Evolutionary conservation across 805 yeast species (phyloP).

Genomic region (Sungouiozyma intestinalis): DNA sequence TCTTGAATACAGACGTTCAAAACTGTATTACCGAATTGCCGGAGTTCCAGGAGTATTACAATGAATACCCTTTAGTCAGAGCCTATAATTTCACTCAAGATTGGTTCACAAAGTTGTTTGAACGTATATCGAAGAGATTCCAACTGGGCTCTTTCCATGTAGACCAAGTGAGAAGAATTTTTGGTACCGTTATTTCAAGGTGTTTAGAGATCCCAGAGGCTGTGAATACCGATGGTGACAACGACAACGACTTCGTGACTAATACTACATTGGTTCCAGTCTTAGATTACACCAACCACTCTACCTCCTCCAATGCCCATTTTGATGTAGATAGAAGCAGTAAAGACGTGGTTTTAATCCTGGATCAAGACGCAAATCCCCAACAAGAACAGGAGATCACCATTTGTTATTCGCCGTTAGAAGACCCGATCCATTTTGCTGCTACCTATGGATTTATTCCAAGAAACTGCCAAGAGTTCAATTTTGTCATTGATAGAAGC

Average conservation of each 20-base stretch:
- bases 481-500: conserved; percentile 2
- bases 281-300: conserved; percentile 60
- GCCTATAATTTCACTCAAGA: conserved; percentile 5
- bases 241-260: conserved; percentile 34
- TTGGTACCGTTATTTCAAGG: conserved; percentile 46
- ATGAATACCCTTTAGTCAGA: conserved; percentile 1
- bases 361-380: conserved; percentile 23
- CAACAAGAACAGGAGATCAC: neutral
- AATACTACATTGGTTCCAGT: conserved; percentile 54
- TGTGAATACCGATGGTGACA: conserved; percentile 18
- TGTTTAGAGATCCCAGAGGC: conserved; percentile 53
- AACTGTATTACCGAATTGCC: conserved; percentile 4
- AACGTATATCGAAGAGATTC: neutral
- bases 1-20: conserved; percentile 11
- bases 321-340: conserved; percentile 47
- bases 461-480: neutral
- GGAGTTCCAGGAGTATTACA: conserved; percentile 9
- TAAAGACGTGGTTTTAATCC: conserved; percentile 31
- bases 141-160: neutral
- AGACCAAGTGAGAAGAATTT: conserved; percentile 14
- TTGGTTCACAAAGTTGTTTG: conserved; percentile 1
- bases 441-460: conserved; percentile 4
- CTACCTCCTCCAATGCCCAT: conserved; percentile 36
- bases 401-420: neutral
- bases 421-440: conserved; percentile 1